A percentile compares a stretch with the other conserved stretches of the same genome.
Conservation (phyloP, 1,139 yeast genomes). For the Yamadazyma conglobata region DNA sequence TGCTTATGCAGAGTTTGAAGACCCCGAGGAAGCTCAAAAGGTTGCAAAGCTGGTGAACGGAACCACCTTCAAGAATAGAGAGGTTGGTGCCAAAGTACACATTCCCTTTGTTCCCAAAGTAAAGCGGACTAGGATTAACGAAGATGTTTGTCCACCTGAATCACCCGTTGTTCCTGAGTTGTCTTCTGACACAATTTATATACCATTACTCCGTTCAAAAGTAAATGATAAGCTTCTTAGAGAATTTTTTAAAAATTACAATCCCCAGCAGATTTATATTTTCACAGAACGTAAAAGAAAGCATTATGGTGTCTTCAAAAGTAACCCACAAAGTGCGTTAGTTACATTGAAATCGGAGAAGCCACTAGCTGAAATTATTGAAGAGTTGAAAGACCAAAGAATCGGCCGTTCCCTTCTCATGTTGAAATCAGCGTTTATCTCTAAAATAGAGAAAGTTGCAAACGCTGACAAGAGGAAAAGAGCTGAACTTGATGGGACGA, state of each 20-base stretch:
- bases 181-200: conserved; percentile 45
- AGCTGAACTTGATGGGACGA: conserved; percentile 1
- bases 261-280: conserved; percentile 46
- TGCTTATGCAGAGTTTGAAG: conserved; percentile 62
- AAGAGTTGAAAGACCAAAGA: conserved; percentile 23
- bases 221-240: conserved; percentile 41
- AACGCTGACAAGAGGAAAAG: conserved; percentile 24
- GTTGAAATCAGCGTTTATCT: conserved; percentile 37
- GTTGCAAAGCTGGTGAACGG: conserved; percentile 45
- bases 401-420: conserved; percentile 31
- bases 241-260: conserved; percentile 40
- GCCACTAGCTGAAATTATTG: conserved; percentile 42
- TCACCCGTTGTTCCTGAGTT: conserved; percentile 1
- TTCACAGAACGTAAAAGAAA: conserved; percentile 29
- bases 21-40: conserved; percentile 45
- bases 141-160: conserved; percentile 4
- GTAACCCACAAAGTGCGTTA: conserved; percentile 46
- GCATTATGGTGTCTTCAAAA: conserved; percentile 9
- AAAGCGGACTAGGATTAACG: not conserved
- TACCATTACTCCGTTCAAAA: conserved; percentile 41
- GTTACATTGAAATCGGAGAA: conserved; percentile 47
- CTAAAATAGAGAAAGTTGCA: conserved; percentile 41
- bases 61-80: conserved; percentile 34
- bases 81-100: conserved; percentile 34
- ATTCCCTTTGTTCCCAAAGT: conserved; percentile 37